Conservation (phyloP, 257 asterid species). For the Jacaranda copaia region DNA sequence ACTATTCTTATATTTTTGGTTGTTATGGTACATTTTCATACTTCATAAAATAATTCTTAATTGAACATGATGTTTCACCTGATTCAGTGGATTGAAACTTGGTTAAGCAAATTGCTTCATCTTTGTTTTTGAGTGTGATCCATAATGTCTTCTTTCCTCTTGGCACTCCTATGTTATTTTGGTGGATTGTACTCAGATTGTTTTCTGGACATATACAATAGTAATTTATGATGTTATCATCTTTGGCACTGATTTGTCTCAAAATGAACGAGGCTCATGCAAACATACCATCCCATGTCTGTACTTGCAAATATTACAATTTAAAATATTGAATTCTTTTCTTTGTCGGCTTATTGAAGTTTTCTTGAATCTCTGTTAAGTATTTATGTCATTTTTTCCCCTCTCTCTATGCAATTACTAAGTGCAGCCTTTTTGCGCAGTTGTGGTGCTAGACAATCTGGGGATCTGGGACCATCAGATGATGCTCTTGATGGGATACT, state of each 20-base stretch:
- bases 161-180: no score
- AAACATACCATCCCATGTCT: constrained; percentile 26
- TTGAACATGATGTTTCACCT: no score
- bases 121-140: no score
- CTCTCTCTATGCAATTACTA: background rate
- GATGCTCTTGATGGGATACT: constrained; percentile 97
- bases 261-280: constrained; percentile 13
- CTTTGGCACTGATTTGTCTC: constrained; percentile 12
- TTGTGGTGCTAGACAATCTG: constrained; percentile 94
- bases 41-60: no score
- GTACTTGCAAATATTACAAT: constrained; percentile 13
- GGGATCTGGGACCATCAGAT: constrained; percentile 77
- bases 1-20: background rate
- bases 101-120: no score
- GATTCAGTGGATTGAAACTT: no score
- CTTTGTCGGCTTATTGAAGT: constrained; percentile 3
- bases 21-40: no score
- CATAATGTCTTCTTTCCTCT: no score
- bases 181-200: no score
- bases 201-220: no score
- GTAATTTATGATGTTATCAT: constrained; percentile 1
- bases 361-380: constrained; percentile 25
- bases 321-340: constrained; percentile 15
- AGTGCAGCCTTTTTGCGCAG: constrained; percentile 54
- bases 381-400: background rate